Evolutionary conservation across 345 rosid genomes (phyloP).

Genomic region (Streptanthus diversifolius): DNA sequence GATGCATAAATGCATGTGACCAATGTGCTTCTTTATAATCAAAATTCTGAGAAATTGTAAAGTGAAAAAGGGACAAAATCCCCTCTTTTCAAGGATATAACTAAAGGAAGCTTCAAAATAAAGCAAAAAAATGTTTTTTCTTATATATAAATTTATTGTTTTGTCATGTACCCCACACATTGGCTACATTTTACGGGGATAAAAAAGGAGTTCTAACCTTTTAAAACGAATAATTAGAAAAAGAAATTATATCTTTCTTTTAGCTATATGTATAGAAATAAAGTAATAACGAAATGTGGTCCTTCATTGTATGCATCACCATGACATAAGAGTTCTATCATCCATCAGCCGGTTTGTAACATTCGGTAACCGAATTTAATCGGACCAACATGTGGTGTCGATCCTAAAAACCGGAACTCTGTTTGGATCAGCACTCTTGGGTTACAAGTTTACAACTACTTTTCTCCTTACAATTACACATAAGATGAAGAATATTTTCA

Average conservation of each 20-base stretch:
- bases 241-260: conserved; percentile 17
- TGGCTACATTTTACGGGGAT: conserved; percentile 13
- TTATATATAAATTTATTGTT: not conserved
- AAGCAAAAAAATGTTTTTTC: conserved; percentile 14
- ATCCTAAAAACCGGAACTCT: not conserved
- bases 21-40: conserved; percentile 20
- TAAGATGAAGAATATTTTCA: not conserved
- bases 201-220: conserved; percentile 2
- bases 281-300: conserved; percentile 21
- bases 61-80: conserved; percentile 28
- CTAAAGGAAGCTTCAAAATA: conserved; percentile 24
- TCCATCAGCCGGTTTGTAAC: conserved; percentile 11
- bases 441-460: not conserved
- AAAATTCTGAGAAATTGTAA: conserved; percentile 13
- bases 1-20: conserved; percentile 21
- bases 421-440: conserved; percentile 4
- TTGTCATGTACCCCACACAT: conserved; percentile 16
- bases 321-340: conserved; percentile 29
- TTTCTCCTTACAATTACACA: not conserved
- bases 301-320: conserved; percentile 14
- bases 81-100: conserved; percentile 20
- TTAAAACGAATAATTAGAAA: not conserved
- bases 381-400: not conserved
- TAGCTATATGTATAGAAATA: conserved; percentile 9
- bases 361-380: not conserved